phyloP scores from a whole-genome alignment of 2,329 filamentous ascomycete species.

The Hymenoscyphus infarciens region DNA sequence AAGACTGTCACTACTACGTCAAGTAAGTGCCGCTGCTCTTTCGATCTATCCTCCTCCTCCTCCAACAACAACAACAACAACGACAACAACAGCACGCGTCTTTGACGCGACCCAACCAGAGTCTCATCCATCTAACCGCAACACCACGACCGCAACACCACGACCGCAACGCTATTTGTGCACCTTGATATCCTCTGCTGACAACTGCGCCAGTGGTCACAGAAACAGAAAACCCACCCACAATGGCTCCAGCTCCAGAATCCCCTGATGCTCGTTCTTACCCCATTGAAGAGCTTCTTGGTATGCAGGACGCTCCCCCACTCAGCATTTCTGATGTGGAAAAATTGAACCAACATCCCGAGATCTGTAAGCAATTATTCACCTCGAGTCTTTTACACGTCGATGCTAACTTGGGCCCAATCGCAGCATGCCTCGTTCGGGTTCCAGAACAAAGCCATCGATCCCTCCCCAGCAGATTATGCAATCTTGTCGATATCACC shows the following conservation, averaged over 20 bases:
- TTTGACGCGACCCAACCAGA: too few species aligned
- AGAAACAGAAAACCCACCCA: neutral
- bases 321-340: slow-evolving; percentile 24
- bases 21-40: neutral
- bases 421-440: slow-evolving; percentile 26
- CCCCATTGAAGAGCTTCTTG: slow-evolving; percentile 28
- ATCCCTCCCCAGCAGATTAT: slow-evolving; percentile 24
- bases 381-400: neutral
- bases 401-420: neutral
- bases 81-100: neutral
- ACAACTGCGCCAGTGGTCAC: neutral
- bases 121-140: too few species aligned
- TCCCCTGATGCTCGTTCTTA: slow-evolving; percentile 22
- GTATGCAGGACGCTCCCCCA: slow-evolving; percentile 27
- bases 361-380: slow-evolving; percentile 27
- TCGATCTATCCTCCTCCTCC: neutral
- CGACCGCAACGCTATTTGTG: neutral
- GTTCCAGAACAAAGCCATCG: slow-evolving; percentile 25
- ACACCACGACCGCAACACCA: neutral
- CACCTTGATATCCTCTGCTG: neutral
- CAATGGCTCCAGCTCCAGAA: neutral
- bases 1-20: slow-evolving; percentile 3
- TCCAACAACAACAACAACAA: neutral
- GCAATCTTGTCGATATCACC: slow-evolving; percentile 22
- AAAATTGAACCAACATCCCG: slow-evolving; percentile 29